Percentiles rank a stretch among this genome's conserved stretches.
phyloP scores from a whole-genome alignment of 2,329 filamentous ascomycete species.

The Fusarium sp. region DNA sequence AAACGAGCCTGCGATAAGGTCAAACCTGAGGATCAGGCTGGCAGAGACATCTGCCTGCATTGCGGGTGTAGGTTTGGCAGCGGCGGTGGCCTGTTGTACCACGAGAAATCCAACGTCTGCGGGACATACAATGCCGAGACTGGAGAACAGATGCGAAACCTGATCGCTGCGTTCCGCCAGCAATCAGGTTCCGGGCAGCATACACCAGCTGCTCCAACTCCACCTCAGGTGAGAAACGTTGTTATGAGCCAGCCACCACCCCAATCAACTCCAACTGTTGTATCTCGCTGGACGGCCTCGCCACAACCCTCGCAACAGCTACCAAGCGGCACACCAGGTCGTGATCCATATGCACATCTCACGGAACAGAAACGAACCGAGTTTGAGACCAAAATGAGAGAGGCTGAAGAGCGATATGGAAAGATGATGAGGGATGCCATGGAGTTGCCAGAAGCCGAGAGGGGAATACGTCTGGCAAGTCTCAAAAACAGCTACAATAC shows the following conservation, averaged over 20 bases:
- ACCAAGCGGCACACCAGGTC: constrained; percentile 26
- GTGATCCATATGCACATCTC: constrained; percentile 61
- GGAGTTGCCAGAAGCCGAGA: constrained; percentile 49
- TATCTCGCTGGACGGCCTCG: constrained; percentile 3
- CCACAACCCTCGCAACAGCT: background rate
- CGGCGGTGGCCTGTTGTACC: constrained; percentile 57
- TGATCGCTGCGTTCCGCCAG: constrained; percentile 22
- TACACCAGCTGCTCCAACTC: background rate
- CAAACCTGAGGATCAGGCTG: constrained; percentile 21
- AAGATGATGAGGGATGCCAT: constrained; percentile 57
- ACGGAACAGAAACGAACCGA: constrained; percentile 38
- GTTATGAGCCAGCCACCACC: background rate
- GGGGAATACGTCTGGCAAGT: constrained; percentile 51
- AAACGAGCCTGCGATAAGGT: constrained; percentile 43
- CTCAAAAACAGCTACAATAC: constrained; percentile 66
- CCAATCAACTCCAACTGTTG: background rate
- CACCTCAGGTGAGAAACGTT: background rate
- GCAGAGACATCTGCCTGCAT: constrained; percentile 55
- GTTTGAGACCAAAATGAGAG: constrained; percentile 47
- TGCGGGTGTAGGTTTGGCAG: constrained; percentile 60
- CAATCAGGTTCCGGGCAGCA: background rate
- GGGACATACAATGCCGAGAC: constrained; percentile 50
- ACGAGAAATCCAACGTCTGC: constrained; percentile 59
- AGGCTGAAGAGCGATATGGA: constrained; percentile 51
- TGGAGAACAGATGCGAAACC: constrained; percentile 17